phyloP scores from a whole-genome alignment of 2,329 filamentous ascomycete species.

The Ophiostoma piceae region DNA sequence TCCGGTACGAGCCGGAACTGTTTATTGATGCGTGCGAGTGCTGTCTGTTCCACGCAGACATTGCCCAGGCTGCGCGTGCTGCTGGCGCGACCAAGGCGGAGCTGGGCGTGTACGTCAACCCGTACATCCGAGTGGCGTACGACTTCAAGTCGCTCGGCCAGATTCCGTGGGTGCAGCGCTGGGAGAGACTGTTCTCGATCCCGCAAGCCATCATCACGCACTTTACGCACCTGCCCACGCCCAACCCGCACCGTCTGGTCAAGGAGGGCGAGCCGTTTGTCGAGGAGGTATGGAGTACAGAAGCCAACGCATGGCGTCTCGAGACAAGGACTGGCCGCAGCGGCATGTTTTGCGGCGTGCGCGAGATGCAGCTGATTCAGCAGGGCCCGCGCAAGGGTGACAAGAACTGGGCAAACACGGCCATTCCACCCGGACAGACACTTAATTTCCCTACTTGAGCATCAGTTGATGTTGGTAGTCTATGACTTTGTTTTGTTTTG shows the following conservation, averaged over 20 bases:
- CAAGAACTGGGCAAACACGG: conserved; percentile 36
- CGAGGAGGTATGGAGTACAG: conserved; percentile 46
- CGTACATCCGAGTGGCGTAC: conserved; percentile 68
- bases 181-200: conserved; percentile 50
- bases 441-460: conserved; percentile 31
- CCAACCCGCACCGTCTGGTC: conserved; percentile 60
- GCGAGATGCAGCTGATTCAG: conserved; percentile 43
- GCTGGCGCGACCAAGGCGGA: conserved; percentile 36
- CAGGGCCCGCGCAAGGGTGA: conserved; percentile 31
- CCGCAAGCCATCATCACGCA: conserved; percentile 42
- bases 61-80: conserved; percentile 37
- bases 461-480: background rate
- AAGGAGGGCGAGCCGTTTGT: conserved; percentile 50
- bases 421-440: conserved; percentile 35
- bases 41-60: conserved; percentile 52
- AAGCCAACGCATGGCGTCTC: conserved; percentile 37
- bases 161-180: conserved; percentile 56
- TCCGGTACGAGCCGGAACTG: conserved; percentile 53
- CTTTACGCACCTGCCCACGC: conserved; percentile 39
- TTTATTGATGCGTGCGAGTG: conserved; percentile 63
- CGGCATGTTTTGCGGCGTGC: conserved; percentile 52
- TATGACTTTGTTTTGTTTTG: background rate
- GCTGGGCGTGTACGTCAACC: conserved; percentile 66
- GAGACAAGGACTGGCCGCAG: conserved; percentile 43
- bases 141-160: conserved; percentile 51